Evolutionary conservation across 257 asterid species (phyloP).

Genomic region (Fraxinus cuspidata): DNA sequence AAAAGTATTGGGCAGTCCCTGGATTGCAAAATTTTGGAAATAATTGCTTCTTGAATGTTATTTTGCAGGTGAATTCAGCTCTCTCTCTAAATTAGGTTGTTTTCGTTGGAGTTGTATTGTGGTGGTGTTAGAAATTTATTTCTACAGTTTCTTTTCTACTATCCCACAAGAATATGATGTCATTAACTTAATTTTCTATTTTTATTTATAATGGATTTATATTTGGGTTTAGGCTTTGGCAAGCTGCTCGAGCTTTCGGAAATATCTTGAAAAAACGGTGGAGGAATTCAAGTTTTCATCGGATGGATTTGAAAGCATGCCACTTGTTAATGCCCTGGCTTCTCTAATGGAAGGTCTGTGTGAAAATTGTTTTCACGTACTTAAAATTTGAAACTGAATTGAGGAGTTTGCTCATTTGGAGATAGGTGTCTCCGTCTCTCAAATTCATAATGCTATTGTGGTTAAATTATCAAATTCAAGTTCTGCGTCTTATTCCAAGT

Average conservation of each 20-base stretch:
- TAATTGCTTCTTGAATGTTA: slow-evolving; percentile 86
- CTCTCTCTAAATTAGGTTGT: slow-evolving; percentile 3
- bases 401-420: slow-evolving; percentile 6
- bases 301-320: slow-evolving; percentile 45
- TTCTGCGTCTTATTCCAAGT: not conserved
- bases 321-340: slow-evolving; percentile 60
- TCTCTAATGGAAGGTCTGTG: slow-evolving; percentile 64
- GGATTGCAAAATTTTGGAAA: slow-evolving; percentile 86
- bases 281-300: slow-evolving; percentile 49
- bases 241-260: slow-evolving; percentile 69
- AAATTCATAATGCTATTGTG: not conserved
- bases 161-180: not conserved
- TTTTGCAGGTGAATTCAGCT: slow-evolving; percentile 66
- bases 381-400: slow-evolving; percentile 5
- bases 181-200: not conserved
- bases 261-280: slow-evolving; percentile 46
- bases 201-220: slow-evolving; percentile 3
- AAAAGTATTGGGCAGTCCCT: slow-evolving; percentile 55
- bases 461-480: slow-evolving; percentile 1
- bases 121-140: not conserved
- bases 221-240: slow-evolving; percentile 64
- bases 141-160: not conserved
- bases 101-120: not conserved
- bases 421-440: not conserved
- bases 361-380: slow-evolving; percentile 4